Conservation (phyloP, 306 rosid species). For the Boehmeria nivea region DNA sequence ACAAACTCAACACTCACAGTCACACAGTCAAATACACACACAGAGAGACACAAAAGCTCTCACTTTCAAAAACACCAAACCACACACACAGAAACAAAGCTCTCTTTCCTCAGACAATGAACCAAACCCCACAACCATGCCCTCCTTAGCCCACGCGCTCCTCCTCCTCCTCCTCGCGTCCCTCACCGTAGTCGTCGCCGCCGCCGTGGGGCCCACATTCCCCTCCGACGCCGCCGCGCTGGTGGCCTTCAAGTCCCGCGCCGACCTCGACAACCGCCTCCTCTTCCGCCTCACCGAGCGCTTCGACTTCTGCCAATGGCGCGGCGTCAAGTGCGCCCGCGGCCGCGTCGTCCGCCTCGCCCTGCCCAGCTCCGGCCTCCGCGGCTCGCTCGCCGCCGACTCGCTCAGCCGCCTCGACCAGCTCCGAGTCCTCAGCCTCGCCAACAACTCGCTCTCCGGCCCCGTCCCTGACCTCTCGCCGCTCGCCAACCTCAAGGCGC, state of each 20-base stretch:
- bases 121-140: not conserved
- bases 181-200: not conserved
- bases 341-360: constrained; percentile 59
- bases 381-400: constrained; percentile 47
- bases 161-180: not conserved
- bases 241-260: constrained; percentile 57
- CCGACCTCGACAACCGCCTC: constrained; percentile 72
- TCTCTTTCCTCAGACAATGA: not conserved
- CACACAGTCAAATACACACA: no score
- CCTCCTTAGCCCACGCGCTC: not conserved
- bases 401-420: constrained; percentile 67
- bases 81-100: no score
- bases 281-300: constrained; percentile 56
- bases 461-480: constrained; percentile 73
- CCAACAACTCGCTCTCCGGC: constrained; percentile 72
- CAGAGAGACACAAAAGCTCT: no score
- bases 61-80: no score
- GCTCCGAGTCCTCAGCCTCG: constrained; percentile 67
- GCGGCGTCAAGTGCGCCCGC: constrained; percentile 77
- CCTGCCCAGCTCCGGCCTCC: constrained; percentile 39
- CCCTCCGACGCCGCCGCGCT: constrained; percentile 67
- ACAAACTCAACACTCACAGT: no score
- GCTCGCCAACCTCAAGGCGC: constrained; percentile 58
- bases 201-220: constrained; percentile 11
- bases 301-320: constrained; percentile 81